Base-by-base conservation (phyloP, 2,329 filamentous ascomycete genomes). In the Ampelomyces quisqualis region DNA sequence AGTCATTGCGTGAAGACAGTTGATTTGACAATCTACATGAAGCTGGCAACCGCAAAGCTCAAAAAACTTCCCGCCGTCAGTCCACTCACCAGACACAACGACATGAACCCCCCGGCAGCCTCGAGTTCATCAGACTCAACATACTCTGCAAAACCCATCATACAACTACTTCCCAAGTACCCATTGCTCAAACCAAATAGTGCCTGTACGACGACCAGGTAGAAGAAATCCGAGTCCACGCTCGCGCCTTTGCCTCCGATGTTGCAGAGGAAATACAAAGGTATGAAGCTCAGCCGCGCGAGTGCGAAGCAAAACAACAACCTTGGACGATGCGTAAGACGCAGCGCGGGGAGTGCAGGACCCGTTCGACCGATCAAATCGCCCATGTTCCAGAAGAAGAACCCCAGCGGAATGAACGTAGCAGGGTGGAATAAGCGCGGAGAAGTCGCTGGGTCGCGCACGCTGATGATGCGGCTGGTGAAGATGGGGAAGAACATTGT, bases 401-500 rank as follows among this genome's bases (percentile, higher is more conserved):
- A 95, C 3, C 80, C 89, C 0, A 96, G 76, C 0, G 93, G 90
- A 43, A 97, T 90, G 66, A 97, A 98, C 11, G 85, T 82, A 1
- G 82, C 76, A 0, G 88, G 81, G 37, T 82, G 80, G 51, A 94
- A 80, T 11, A 94, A 70, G 11, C 76, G 70, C 9, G 77, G 72
- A 9, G 78, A 75, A 48, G 68, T 48, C 55, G 63, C 33, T 56
- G 74, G 44, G 7, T 70, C 59, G 3, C 62, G 67, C 17, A 74
- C 68, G 39, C 62, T 75, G 42, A 60, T 57, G 34, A 76, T 76
- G 39, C 69, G 66, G 34, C 72, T 68, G 0, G 93, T 97, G 69
- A 94, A 94, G 46, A 97, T 88, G 1, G 93, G 93, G 73, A 90
- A 97, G 64, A 93, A 83, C 91, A 98, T 97, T 34, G 90, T 90